Percentiles rank a stretch among this genome's conserved stretches.
phyloP scores from a whole-genome alignment of 2,329 filamentous ascomycete genomes.

The Pseudogymnoascus sp. region DNA sequence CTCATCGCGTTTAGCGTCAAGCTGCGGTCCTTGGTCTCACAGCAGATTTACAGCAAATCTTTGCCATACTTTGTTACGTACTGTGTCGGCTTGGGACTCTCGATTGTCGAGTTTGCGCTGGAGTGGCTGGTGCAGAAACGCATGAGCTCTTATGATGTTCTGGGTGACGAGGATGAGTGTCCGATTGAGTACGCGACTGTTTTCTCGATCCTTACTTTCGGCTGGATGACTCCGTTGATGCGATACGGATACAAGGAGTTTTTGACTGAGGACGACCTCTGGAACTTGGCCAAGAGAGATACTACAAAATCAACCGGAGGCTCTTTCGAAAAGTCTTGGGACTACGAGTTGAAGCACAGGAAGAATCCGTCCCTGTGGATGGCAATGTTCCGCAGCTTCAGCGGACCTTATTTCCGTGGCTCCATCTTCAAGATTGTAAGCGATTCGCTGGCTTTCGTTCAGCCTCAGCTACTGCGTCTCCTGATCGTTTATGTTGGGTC shows the following conservation, averaged over 20 bases:
- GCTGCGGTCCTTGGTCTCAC: conserved; percentile 57
- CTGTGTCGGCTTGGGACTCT: conserved; percentile 49
- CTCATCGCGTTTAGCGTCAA: conserved; percentile 57
- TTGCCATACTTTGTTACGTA: conserved; percentile 57
- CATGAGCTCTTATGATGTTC: conserved; percentile 57
- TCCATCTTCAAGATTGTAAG: conserved; percentile 83
- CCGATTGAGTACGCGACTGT: conserved; percentile 79
- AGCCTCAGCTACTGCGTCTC: conserved; percentile 80
- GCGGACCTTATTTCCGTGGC: conserved; percentile 72
- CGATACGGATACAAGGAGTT: conserved; percentile 85
- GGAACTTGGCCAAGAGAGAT: conserved; percentile 77
- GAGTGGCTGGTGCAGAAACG: conserved; percentile 65
- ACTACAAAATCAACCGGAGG: conserved; percentile 66
- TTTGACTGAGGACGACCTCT: conserved; percentile 89
- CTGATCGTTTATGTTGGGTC: conserved; percentile 81
- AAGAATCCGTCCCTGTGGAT: conserved; percentile 74
- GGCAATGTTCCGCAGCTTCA: conserved; percentile 75
- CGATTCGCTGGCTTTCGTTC: conserved; percentile 76
- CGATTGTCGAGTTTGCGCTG: conserved; percentile 51
- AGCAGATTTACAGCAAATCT: conserved; percentile 44
- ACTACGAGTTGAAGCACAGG: conserved; percentile 58
- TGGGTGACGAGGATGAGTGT: conserved; percentile 61
- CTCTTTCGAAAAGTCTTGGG: conserved; percentile 68
- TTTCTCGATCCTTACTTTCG: conserved; percentile 88
- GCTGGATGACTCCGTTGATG: conserved; percentile 99